These are phyloP conservation scores for Colletotrichum godetiae DNA, from an alignment of 2,329 filamentous ascomycete species.

Conservation along the genomic window DNA sequence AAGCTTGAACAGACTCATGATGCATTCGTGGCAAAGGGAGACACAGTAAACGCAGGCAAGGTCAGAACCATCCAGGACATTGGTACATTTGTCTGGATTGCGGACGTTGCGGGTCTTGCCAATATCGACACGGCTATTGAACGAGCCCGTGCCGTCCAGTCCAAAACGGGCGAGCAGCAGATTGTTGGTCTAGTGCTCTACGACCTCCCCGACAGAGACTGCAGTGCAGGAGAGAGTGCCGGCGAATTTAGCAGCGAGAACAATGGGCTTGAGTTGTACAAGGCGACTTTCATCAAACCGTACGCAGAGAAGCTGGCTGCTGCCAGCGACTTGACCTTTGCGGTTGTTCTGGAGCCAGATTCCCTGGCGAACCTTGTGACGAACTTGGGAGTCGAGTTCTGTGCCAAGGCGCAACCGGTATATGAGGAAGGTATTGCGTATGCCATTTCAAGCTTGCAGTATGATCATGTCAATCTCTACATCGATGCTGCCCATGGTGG, in stretches of 20 bases:
- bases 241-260: slow-evolving; percentile 52
- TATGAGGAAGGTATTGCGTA: slow-evolving; percentile 56
- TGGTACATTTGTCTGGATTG: slow-evolving; percentile 57
- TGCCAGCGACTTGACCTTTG: slow-evolving; percentile 53
- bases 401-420: slow-evolving; percentile 48
- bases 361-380: slow-evolving; percentile 56
- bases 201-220: slow-evolving; percentile 58
- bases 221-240: slow-evolving; percentile 53
- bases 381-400: slow-evolving; percentile 50
- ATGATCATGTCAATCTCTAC: slow-evolving; percentile 51
- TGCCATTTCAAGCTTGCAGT: slow-evolving; percentile 52
- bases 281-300: slow-evolving; percentile 52
- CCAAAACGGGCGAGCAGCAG: slow-evolving; percentile 48
- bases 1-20: slow-evolving; percentile 53
- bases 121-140: slow-evolving; percentile 53
- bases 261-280: slow-evolving; percentile 52
- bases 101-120: slow-evolving; percentile 47
- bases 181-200: slow-evolving; percentile 57
- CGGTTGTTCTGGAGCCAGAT: slow-evolving; percentile 57
- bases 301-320: slow-evolving; percentile 50
- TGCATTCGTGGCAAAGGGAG: slow-evolving; percentile 48
- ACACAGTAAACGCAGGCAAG: slow-evolving; percentile 50
- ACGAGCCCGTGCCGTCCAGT: slow-evolving; percentile 49
- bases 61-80: slow-evolving; percentile 50
- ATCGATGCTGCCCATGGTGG: slow-evolving; percentile 56